phyloP scores from a whole-genome alignment of 441 rosid genomes.

The Gossypium gossypioides region DNA sequence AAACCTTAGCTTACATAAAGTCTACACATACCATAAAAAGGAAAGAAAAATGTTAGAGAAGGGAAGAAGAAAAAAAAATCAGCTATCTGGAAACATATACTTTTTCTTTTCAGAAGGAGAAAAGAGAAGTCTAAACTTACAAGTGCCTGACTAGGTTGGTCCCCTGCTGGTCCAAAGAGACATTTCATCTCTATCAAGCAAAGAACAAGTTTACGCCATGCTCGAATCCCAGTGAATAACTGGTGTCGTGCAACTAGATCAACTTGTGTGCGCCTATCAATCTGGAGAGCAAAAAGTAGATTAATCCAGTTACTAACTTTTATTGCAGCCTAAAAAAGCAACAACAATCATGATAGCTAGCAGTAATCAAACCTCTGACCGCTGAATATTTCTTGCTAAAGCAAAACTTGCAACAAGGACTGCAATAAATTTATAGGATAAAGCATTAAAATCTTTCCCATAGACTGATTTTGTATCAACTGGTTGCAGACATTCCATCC shows the following conservation, averaged over 20 bases:
- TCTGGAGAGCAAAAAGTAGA: slow-evolving; percentile 35
- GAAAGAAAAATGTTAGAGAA: slow-evolving; percentile 6
- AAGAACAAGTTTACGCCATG: slow-evolving; percentile 88
- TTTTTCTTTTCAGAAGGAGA: not conserved
- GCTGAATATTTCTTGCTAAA: slow-evolving; percentile 92
- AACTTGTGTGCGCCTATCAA: slow-evolving; percentile 85
- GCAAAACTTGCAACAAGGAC: slow-evolving; percentile 99
- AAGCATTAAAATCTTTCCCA: slow-evolving; percentile 94
- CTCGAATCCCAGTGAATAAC: slow-evolving; percentile 57
- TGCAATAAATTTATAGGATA: slow-evolving; percentile 88
- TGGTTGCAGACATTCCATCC: slow-evolving; percentile 98
- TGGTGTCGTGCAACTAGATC: slow-evolving; percentile 53
- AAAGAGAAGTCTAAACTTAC: slow-evolving; percentile 31
- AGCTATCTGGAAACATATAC: slow-evolving; percentile 4
- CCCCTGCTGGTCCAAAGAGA: slow-evolving; percentile 75
- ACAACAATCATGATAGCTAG: slow-evolving; percentile 15
- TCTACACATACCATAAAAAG: slow-evolving; percentile 32
- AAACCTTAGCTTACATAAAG: slow-evolving; percentile 91
- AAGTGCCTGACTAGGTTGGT: slow-evolving; percentile 42
- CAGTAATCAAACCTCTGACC: slow-evolving; percentile 69
- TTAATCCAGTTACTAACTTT: slow-evolving; percentile 7
- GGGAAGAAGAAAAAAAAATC: slow-evolving; percentile 9
- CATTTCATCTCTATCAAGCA: slow-evolving; percentile 77
- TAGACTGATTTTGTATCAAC: slow-evolving; percentile 87
- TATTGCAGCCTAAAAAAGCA: slow-evolving; percentile 10